These are phyloP conservation scores for Lentinula detonsa DNA, from an alignment of 768 basidiomycete genomes.

Conservation along the genomic window DNA sequence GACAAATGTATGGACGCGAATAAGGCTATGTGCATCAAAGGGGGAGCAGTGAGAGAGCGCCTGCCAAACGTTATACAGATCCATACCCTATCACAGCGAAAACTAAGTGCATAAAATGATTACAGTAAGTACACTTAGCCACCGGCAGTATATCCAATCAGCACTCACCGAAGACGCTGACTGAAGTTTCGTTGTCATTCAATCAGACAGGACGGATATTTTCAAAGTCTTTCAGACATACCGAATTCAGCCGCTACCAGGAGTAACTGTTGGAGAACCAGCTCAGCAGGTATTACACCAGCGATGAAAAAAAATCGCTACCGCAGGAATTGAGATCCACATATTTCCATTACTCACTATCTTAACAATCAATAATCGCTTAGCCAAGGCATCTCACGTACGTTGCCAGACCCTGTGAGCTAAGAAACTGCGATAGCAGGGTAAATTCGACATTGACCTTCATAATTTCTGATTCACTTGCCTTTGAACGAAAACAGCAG, in stretches of 20 bases:
- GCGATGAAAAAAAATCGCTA: slow-evolving; percentile 14
- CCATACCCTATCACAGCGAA: slow-evolving; percentile 2
- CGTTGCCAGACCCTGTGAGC: slow-evolving; percentile 31
- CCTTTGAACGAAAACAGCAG: slow-evolving; percentile 44
- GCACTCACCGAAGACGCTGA: slow-evolving; percentile 15
- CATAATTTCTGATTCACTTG: slow-evolving; percentile 8
- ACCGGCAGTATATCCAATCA: neutral
- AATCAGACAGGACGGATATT: neutral
- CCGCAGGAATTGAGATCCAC: slow-evolving; percentile 24
- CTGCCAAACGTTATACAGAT: neutral
- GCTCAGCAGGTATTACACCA: neutral
- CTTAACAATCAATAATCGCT: neutral
- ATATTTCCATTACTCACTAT: slow-evolving; percentile 36
- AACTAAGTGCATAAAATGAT: neutral
- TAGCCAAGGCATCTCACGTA: slow-evolving; percentile 18
- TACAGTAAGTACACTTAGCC: too few relatives aligned
- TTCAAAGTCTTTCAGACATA: slow-evolving; percentile 6
- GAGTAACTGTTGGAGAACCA: slow-evolving; percentile 13
- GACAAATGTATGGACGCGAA: slow-evolving; percentile 24
- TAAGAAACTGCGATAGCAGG: neutral
- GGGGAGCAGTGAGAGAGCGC: neutral
- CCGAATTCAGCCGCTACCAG: slow-evolving; percentile 39
- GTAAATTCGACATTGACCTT: neutral
- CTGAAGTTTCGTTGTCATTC: slow-evolving; percentile 9
- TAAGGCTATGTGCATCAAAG: slow-evolving; percentile 15